Evolutionary conservation across 495 filamentous ascomycete species (phyloP), one percentile per base, ranked within the genome.

Genomic region (Cercophora sp.): DNA sequence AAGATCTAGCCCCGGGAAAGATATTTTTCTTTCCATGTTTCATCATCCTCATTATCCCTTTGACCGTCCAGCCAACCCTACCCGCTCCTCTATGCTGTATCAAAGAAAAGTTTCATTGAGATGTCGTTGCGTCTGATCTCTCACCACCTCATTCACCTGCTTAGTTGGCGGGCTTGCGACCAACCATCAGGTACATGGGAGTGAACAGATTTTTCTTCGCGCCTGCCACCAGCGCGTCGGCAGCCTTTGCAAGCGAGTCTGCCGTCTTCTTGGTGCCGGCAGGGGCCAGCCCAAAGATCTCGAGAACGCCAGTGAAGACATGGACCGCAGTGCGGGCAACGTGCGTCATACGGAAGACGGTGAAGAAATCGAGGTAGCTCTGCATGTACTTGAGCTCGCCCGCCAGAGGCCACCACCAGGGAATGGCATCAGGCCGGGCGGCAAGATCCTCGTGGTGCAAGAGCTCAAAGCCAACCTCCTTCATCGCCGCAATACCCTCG

Each of bases 171-270:
- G 92, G 89, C 77, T 98, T 98, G 72, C 90, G 82, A 31, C 81
- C 93, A 51, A 98, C 84, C 93, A 98, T 96, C 68, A 98, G 75
- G 76, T 96, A 97, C 93, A 98, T 98, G 31, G 93, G 93, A 0
- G 93, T 98, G 75, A 98, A 98, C 15, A 98, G 79, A 65, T 96
- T 88, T 79, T 89, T 82, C 79, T 87, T 85, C 31, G 83, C 93
- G 71, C 93, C 93, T 39, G 85, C 89, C 5, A 96, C 93, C 47
- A 98, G 77, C 55, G 83, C 87, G 67, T 97, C 94, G 20, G 81
- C 93, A 16, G 88, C 93, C 52, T 83, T 52, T 8, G 86, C 91
- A 55, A 98, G 72, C 58, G 85, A 87, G 71, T 96, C 87, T 13
- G 93, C 93, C 31, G 94, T 96, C 83, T 96, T 96, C 76, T 91